These are phyloP conservation scores for Pythium plurisporium DNA, from an alignment of 352 stramenopile species.

Conservation along the genomic window DNA sequence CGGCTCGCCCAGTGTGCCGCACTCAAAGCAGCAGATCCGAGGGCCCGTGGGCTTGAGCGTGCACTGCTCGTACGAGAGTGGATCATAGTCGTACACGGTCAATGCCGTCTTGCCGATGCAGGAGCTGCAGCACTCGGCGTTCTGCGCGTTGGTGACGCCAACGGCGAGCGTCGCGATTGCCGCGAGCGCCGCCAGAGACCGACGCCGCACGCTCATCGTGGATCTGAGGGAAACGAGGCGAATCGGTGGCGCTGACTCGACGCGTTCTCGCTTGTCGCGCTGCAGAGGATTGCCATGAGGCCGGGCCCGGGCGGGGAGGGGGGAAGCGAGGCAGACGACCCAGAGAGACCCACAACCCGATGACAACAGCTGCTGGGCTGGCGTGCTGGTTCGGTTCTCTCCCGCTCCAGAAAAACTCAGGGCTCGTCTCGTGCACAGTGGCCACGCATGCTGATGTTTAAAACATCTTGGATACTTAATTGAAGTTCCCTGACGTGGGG, in stretches of 20 bases:
- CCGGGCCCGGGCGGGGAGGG: background rate
- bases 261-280: too few relatives aligned
- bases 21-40: slow-evolving; percentile 26
- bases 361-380: slow-evolving; percentile 16
- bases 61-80: slow-evolving; percentile 17
- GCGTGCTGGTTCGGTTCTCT: background rate
- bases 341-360: slow-evolving; percentile 13
- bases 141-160: background rate
- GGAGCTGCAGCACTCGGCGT: slow-evolving; percentile 22
- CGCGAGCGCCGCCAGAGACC: background rate
- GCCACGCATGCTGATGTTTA: background rate
- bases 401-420: too few relatives aligned
- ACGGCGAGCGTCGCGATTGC: background rate
- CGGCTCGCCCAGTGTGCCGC: slow-evolving; percentile 16
- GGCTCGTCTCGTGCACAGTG: too few relatives aligned
- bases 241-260: slow-evolving; percentile 5
- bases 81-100: slow-evolving; percentile 23
- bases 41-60: background rate
- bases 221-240: too few relatives aligned
- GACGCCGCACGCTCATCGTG: slow-evolving; percentile 11
- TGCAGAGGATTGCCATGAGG: too few relatives aligned
- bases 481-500: background rate
- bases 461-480: background rate
- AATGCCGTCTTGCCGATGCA: slow-evolving; percentile 22
- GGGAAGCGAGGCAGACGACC: slow-evolving; percentile 1